These are phyloP conservation scores for Solanum raphanifolium DNA, from an alignment of 257 asterid genomes.

Conservation along the genomic window DNA sequence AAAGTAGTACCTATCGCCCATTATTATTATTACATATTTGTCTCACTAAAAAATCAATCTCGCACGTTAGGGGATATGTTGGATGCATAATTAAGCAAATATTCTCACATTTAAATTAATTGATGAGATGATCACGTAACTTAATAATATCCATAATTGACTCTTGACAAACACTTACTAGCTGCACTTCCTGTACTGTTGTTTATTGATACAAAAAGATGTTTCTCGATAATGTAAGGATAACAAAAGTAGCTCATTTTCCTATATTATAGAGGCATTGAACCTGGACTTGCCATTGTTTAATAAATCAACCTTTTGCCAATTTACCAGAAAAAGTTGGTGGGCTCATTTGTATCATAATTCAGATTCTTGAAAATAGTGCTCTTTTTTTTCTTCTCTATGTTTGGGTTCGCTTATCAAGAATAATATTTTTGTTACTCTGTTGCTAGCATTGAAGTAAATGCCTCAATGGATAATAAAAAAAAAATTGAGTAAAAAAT, in stretches of 20 bases:
- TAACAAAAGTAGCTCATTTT: slow-evolving; percentile 1
- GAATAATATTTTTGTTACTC: background rate
- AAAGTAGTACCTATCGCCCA: too few relatives aligned
- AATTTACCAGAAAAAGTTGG: slow-evolving; percentile 6
- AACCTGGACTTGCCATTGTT: slow-evolving; percentile 17
- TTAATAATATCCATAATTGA: background rate
- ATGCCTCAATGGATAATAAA: background rate
- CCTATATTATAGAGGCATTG: slow-evolving; percentile 19
- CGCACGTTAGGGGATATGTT: rapidly evolving
- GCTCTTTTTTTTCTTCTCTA: background rate
- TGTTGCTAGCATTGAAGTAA: background rate
- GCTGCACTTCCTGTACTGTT: background rate
- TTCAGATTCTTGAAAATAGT: background rate
- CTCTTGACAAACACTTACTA: background rate
- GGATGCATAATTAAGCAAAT: background rate
- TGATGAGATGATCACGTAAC: background rate
- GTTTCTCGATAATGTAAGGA: background rate
- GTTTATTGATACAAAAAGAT: background rate
- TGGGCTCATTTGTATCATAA: background rate
- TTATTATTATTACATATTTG: background rate
- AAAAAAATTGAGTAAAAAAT: background rate
- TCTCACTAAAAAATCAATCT: background rate
- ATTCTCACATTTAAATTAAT: background rate
- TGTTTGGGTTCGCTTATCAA: background rate
- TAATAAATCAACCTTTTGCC: slow-evolving; percentile 5